Conservation (phyloP, 352 stramenopile species). For the Phytophthora sp. region DNA sequence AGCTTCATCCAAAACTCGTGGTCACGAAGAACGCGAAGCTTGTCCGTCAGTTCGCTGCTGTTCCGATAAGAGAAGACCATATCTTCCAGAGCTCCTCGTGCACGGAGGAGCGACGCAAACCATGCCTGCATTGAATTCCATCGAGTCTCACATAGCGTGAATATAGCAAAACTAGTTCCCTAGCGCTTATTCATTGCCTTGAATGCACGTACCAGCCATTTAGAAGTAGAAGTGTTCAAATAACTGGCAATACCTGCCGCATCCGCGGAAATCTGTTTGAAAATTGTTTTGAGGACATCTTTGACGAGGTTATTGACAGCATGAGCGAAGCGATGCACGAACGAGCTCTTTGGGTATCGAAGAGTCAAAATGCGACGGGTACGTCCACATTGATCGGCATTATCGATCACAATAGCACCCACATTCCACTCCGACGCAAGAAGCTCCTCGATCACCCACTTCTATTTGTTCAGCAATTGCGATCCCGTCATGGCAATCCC, state of each 20-base stretch:
- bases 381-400: slow-evolving; percentile 15
- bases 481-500: slow-evolving; percentile 10
- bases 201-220: too few relatives aligned
- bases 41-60: not conserved
- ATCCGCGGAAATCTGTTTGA: too few relatives aligned
- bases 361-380: slow-evolving; percentile 25
- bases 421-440: slow-evolving; percentile 9
- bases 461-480: slow-evolving; percentile 20
- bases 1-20: not conserved
- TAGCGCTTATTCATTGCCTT: slow-evolving; percentile 17
- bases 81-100: slow-evolving; percentile 7
- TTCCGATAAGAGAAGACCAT: slow-evolving; percentile 13
- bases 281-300: slow-evolving; percentile 16
- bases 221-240: too few relatives aligned
- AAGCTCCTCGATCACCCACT: too few relatives aligned
- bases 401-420: slow-evolving; percentile 17
- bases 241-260: too few relatives aligned
- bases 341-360: slow-evolving; percentile 15
- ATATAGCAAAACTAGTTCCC: slow-evolving; percentile 8
- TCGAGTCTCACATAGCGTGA: slow-evolving; percentile 10
- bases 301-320: slow-evolving; percentile 32
- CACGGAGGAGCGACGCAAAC: slow-evolving; percentile 13
- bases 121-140: slow-evolving; percentile 23
- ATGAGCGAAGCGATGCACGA: slow-evolving; percentile 24
- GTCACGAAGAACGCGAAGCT: not conserved